Evolutionary conservation across 345 rosid species (phyloP).

Genomic region (Syzygium aromaticum): DNA sequence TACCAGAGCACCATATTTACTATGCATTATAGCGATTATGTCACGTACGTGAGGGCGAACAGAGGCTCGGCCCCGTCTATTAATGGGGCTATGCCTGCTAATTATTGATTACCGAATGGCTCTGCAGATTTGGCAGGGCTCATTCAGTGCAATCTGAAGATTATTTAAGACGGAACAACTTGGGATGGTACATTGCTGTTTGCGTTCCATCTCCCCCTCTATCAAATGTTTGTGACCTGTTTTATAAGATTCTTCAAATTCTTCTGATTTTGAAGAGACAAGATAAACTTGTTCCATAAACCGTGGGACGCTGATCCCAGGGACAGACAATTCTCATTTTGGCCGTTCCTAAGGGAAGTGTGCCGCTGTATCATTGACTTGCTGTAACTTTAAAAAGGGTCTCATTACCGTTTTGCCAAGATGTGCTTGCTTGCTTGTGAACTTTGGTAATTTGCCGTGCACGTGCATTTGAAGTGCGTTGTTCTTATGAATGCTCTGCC

Average conservation of each 20-base stretch:
- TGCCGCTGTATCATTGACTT: slow-evolving; percentile 1
- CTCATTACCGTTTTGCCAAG: background rate
- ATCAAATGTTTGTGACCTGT: slow-evolving; percentile 7
- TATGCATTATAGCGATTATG: slow-evolving; percentile 74
- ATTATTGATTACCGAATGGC: slow-evolving; percentile 28
- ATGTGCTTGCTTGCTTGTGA: background rate
- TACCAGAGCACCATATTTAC: slow-evolving; percentile 89
- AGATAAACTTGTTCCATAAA: background rate
- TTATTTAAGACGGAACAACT: background rate
- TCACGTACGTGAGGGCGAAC: slow-evolving; percentile 51
- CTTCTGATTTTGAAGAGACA: slow-evolving; percentile 38
- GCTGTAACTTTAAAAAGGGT: background rate
- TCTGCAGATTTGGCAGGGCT: background rate
- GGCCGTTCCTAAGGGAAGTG: slow-evolving; percentile 4
- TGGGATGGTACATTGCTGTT: background rate
- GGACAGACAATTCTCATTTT: background rate
- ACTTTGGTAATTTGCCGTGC: background rate
- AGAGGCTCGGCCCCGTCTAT: slow-evolving; percentile 53
- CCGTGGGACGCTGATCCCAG: background rate
- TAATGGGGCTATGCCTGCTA: slow-evolving; percentile 40
- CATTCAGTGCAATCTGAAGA: background rate
- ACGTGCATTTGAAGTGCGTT: background rate
- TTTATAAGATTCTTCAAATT: slow-evolving; percentile 34
- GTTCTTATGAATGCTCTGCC: background rate
- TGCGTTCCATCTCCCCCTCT: background rate